Base-by-base conservation (phyloP, 2,329 filamentous ascomycete species). In the Trichoderma cornu-damae region DNA sequence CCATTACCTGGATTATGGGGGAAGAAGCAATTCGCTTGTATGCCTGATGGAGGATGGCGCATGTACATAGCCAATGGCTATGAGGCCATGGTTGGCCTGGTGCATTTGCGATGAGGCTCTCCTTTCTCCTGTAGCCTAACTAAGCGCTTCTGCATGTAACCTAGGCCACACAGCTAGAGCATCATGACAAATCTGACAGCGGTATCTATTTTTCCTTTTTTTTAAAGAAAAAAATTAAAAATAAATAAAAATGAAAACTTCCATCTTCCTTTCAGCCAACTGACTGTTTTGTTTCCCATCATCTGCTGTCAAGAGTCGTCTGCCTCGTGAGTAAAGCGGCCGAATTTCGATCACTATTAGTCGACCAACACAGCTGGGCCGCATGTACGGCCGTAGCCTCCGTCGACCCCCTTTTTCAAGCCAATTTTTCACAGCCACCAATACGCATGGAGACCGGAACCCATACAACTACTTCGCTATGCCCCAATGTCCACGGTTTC, bases 371-470 rank as follows among this genome's bases (percentile, higher is more conserved):
- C 61, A 61, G 60, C 64, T 62, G 48, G 64, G 64, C 65, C 66
- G 48, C 54, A 66, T 66, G 61, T 68, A 62, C 64, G 61, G 66
- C 66, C 66, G 52, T 32, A 59, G 61, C 51, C 61, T 18, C 20
- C 42, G 26, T 46, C 63, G 57, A 58, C 9, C 32, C 30, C 32
- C n/a, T n/a, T 42, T 54, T 55, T 34, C 34, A 22, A 37, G 43
- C 40, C 30, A 42, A 47, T 22, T 22, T 28, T 50, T 42, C 57
- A 59, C 52, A 57, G 57, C 57, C 57, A 56, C 57, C 30, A 56
- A 50, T 46, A 30, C 18, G n/a, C n/a, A 38, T n/a, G 22, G 16
- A n/a, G n/a, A 50, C 40, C 14, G n/a, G 43, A 57, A 50, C 34
- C 20, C 18, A 34, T 12, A 52, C 34, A 34, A 24, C 14, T 18